These are phyloP conservation scores for Candida andamanensis DNA, from an alignment of 805 yeast species.

Conservation along the genomic window DNA sequence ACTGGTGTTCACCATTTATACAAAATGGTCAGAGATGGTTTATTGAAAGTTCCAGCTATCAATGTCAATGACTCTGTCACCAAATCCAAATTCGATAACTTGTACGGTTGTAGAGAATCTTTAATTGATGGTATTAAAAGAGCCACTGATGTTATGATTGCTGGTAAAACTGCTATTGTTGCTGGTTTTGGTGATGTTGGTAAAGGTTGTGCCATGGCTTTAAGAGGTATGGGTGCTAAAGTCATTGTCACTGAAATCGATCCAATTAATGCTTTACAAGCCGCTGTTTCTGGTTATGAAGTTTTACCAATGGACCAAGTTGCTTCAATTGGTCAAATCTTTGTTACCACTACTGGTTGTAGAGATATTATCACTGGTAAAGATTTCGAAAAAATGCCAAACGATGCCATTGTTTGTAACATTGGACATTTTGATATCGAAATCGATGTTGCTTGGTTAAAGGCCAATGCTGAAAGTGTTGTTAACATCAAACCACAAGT, in stretches of 20 bases:
- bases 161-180: conserved; percentile 98
- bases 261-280: conserved; percentile 98
- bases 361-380: conserved; percentile 92
- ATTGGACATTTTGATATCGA: conserved; percentile 99
- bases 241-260: conserved; percentile 96
- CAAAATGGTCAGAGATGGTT: conserved; percentile 86
- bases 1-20: conserved; percentile 99
- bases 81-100: conserved; percentile 98
- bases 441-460: conserved; percentile 98
- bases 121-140: conserved; percentile 98
- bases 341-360: conserved; percentile 99
- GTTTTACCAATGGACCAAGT: conserved; percentile 94
- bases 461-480: conserved; percentile 86
- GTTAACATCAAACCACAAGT: conserved; percentile 99
- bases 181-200: conserved; percentile 99
- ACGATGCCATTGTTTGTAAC: conserved; percentile 99
- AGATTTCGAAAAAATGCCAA: conserved; percentile 92
- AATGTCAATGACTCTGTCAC: conserved; percentile 98
- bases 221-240: conserved; percentile 98
- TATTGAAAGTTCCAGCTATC: conserved; percentile 97
- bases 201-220: conserved; percentile 99
- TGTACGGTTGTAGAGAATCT: conserved; percentile 99
- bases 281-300: conserved; percentile 98
- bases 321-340: conserved; percentile 89
- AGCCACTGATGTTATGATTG: conserved; percentile 99